phyloP scores from a whole-genome alignment of 1,284 basidiomycete species.

The Laetiporus sulphureus region DNA sequence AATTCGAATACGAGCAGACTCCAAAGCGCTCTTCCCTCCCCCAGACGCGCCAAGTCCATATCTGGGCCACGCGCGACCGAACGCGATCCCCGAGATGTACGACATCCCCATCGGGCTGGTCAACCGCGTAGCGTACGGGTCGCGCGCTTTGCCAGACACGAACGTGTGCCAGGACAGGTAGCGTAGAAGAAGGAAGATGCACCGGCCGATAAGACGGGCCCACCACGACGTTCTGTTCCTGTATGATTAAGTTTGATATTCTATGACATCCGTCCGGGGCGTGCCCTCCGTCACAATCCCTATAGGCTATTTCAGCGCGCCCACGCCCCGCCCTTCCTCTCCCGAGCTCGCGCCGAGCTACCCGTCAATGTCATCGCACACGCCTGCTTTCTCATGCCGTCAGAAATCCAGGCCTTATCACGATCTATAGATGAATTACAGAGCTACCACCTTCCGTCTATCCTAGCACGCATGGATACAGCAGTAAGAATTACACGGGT shows the following conservation, averaged over 20 bases:
- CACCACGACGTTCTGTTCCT: neutral
- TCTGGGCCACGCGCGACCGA: constrained; percentile 35
- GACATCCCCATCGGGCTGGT: constrained; percentile 81
- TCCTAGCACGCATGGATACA: constrained; percentile 4
- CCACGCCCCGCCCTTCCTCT: no score
- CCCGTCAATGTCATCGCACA: no score
- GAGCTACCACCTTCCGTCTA: constrained; percentile 6
- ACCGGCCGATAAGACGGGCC: neutral
- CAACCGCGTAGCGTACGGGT: constrained; percentile 43
- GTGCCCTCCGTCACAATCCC: neutral
- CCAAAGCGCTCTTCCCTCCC: constrained; percentile 42
- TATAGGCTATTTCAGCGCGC: constrained; percentile 3
- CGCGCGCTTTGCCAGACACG: constrained; percentile 1
- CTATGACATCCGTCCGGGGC: constrained; percentile 16
- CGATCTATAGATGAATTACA: neutral
- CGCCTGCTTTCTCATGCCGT: no score
- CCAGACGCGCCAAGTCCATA: constrained; percentile 37
- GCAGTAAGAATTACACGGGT: constrained; percentile 7
- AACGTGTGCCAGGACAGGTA: neutral
- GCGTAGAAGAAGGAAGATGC: neutral
- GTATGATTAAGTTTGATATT: constrained; percentile 20
- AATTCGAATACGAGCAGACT: constrained; percentile 35
- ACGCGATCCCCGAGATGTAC: constrained; percentile 57
- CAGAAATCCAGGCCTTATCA: no score
- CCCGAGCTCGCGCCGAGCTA: constrained; percentile 1